A percentile compares a stretch with the other conserved stretches of the same genome.
These are phyloP conservation scores for Tricholoma bakamatsutake DNA, from an alignment of 768 basidiomycete genomes.

Conservation along the genomic window DNA sequence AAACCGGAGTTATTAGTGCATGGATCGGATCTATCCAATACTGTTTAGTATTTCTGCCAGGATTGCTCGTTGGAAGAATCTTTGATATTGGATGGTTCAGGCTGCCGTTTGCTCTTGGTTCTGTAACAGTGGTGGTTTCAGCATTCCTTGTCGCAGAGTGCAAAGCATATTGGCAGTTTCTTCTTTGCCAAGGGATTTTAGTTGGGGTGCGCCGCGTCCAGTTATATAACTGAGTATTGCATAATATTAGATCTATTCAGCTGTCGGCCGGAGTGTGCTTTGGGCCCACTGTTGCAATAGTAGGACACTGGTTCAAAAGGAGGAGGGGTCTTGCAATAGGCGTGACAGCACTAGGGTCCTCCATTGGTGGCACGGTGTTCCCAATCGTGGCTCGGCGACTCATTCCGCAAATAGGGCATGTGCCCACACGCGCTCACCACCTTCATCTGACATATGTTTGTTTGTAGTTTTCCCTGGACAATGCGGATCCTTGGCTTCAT, in stretches of 20 bases:
- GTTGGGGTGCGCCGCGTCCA: conserved; percentile 37
- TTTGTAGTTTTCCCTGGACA: conserved; percentile 59
- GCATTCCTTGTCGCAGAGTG: conserved; percentile 56
- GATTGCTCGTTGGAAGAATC: conserved; percentile 46
- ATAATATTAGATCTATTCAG: not conserved
- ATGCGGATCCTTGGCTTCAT: conserved; percentile 62
- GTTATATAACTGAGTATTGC: not conserved
- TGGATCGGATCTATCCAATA: conserved; percentile 38
- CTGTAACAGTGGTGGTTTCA: conserved; percentile 38
- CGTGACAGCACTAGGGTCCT: conserved; percentile 48
- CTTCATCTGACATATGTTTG: not conserved
- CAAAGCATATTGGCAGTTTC: conserved; percentile 57
- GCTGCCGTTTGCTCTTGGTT: conserved; percentile 37
- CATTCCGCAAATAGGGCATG: conserved; percentile 49
- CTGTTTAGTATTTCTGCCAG: conserved; percentile 43
- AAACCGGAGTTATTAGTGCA: conserved; percentile 33
- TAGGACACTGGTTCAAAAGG: conserved; percentile 63
- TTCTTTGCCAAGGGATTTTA: conserved; percentile 59
- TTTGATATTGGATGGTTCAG: conserved; percentile 59
- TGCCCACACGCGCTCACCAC: not conserved
- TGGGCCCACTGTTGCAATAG: conserved; percentile 41
- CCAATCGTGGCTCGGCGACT: conserved; percentile 53
- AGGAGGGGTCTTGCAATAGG: conserved; percentile 49
- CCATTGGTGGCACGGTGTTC: conserved; percentile 56
- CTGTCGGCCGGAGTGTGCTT: conserved; percentile 28